Evolutionary conservation across 768 basidiomycete species (phyloP).

Genomic region (Grammothele lineata): DNA sequence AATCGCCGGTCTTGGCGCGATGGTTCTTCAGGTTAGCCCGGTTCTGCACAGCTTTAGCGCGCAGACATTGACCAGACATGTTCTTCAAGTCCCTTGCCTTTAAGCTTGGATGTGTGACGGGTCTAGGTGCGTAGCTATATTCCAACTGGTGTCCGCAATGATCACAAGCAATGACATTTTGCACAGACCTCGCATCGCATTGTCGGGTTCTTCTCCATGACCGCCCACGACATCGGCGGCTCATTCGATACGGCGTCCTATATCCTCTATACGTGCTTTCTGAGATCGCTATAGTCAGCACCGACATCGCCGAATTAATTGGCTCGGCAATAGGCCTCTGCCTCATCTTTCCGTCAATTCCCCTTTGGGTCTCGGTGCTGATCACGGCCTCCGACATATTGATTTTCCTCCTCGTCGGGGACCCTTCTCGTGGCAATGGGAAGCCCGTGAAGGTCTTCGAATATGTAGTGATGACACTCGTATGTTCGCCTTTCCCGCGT

Average conservation of each 20-base stretch:
- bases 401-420: constrained; percentile 60
- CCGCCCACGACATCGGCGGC: constrained; percentile 32
- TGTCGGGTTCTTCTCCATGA: constrained; percentile 42
- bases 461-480: constrained; percentile 54
- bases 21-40: constrained; percentile 64
- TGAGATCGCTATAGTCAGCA: constrained; percentile 50
- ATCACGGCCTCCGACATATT: constrained; percentile 47
- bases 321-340: constrained; percentile 56
- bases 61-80: background rate
- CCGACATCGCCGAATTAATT: constrained; percentile 56
- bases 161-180: background rate
- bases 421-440: constrained; percentile 51
- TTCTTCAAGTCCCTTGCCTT: constrained; percentile 60
- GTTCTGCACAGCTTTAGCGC: background rate
- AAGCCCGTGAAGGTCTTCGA: constrained; percentile 67
- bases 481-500: too few species aligned
- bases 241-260: constrained; percentile 34
- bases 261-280: constrained; percentile 41
- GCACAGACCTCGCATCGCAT: constrained; percentile 40
- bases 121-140: constrained; percentile 48
- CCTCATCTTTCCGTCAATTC: constrained; percentile 46
- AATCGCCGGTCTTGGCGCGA: constrained; percentile 76
- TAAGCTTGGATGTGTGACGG: constrained; percentile 78
- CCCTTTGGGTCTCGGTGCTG: constrained; percentile 45
- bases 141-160: too few species aligned